Evolutionary conservation across 768 basidiomycete genomes (phyloP).

Genomic region (Phanerodontia chrysosporium): DNA sequence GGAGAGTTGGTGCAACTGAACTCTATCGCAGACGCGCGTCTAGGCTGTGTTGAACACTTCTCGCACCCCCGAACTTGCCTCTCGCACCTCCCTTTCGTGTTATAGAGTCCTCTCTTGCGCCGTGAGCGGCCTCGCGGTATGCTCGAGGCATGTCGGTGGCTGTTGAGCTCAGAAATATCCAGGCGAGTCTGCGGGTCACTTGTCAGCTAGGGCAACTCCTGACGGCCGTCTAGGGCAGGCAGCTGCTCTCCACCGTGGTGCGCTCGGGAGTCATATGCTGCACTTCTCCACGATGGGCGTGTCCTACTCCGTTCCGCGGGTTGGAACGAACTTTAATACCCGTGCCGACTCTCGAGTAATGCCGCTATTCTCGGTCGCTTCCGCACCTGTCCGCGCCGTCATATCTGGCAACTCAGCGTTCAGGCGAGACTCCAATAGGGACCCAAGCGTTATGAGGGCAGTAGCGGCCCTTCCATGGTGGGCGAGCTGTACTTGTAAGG

Average conservation of each 20-base stretch:
- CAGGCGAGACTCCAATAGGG: neutral
- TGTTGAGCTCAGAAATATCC: neutral
- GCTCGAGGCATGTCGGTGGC: neutral
- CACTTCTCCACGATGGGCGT: neutral
- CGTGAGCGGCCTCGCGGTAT: neutral
- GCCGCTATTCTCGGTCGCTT: neutral
- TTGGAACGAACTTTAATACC: neutral
- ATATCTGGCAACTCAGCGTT: neutral
- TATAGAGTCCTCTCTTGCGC: neutral
- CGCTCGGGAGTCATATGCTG: neutral
- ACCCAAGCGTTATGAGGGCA: neutral
- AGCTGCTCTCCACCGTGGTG: neutral
- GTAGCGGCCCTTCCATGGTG: neutral
- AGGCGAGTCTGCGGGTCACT: neutral
- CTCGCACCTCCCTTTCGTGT: neutral
- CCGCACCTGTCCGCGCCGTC: neutral
- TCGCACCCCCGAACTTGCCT: neutral
- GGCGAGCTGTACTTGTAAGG: neutral
- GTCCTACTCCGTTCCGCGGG: neutral
- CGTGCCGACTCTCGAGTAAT: neutral
- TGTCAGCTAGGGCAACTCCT: neutral
- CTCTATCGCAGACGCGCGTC: neutral
- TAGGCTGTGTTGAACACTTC: neutral
- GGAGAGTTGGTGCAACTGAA: conserved; percentile 1
- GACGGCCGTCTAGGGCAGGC: neutral